Evolutionary conservation across 768 basidiomycete genomes (phyloP).

Genomic region (Pleurotus tuber-regium): DNA sequence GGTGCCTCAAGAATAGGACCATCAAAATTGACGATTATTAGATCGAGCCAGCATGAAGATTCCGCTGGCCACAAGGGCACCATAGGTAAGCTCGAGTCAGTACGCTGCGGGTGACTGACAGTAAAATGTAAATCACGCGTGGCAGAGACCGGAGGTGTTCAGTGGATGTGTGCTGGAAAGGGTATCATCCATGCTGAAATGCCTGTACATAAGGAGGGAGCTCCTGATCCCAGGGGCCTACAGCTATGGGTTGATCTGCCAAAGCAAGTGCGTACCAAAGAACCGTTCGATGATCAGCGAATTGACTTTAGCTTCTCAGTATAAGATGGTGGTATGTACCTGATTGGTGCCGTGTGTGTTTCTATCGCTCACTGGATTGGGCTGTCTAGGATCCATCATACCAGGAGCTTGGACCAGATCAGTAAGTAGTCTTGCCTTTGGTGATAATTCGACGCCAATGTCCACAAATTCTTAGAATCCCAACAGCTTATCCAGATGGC

Average conservation of each 20-base stretch:
- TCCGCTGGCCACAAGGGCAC: slow-evolving; percentile 82
- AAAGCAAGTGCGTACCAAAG: slow-evolving; percentile 46
- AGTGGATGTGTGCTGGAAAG: slow-evolving; percentile 89
- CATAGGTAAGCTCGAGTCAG: slow-evolving; percentile 36
- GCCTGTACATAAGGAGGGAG: slow-evolving; percentile 70
- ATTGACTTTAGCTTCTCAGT: slow-evolving; percentile 44
- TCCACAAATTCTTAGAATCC: slow-evolving; percentile 45
- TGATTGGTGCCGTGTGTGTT: background rate
- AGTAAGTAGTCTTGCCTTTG: slow-evolving; percentile 38
- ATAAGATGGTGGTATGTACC: slow-evolving; percentile 67
- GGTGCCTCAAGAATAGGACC: background rate
- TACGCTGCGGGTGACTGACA: background rate
- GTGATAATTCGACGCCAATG: background rate
- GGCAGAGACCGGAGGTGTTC: slow-evolving; percentile 75
- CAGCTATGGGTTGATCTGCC: slow-evolving; percentile 89
- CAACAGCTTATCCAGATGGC: slow-evolving; percentile 70
- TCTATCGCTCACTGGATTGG: background rate
- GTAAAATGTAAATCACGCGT: background rate
- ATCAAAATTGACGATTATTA: slow-evolving; percentile 17
- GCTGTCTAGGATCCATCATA: slow-evolving; percentile 65
- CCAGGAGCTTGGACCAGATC: slow-evolving; percentile 70
- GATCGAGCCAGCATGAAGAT: slow-evolving; percentile 84
- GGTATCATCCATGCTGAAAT: slow-evolving; percentile 88
- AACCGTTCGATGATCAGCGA: slow-evolving; percentile 10
- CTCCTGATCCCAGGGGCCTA: slow-evolving; percentile 75